Base-by-base conservation (phyloP, 1,284 basidiomycete species). In the Ganoderma lingzhi region DNA sequence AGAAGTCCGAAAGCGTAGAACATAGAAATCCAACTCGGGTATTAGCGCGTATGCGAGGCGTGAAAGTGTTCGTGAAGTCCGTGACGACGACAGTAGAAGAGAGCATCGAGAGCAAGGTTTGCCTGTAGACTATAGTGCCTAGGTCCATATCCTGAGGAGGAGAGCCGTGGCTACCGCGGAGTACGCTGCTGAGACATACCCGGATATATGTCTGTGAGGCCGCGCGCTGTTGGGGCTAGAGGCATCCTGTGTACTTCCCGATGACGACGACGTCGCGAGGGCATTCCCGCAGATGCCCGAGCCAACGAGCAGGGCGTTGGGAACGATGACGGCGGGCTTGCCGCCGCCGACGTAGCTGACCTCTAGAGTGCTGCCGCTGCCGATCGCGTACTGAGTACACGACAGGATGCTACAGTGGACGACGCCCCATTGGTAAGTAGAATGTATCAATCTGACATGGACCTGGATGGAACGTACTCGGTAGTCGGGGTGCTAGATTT, bases 321-420 rank as follows among this genome's bases (percentile, higher is more conserved):
- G 87, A 0, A 87, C 79, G 45, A 92, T 82, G 63, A 92, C 80
- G 63, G 86, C 83, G 8, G 90, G 84, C 30, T 82, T 80, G 37
- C 91, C 92, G 35, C 91, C 91, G 63, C 80, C 81, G 4, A 82
- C 84, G 75, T 93, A 93, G 67, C 88, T 80, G 30, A 88, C 84
- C 35, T 86, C 81, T 62, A 93, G 75, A 45, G 83, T 86, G 39
- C 90, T 88, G 60, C 84, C 82, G 63, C 89, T 87, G 44, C 90
- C 92, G 12, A 90, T 86, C n/a, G 84, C 86, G 82, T 86, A 90
- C 77, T 92, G 89, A 35, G 79, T 77, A 77, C 91, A 93, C 2
- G 86, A 86, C 53, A 93, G 76, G 67, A 91, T 81, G 71, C 90
- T 91, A 70, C 14, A 64, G 55, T 60, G 51, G n/a, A 32, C 19